Evolutionary conservation across 164 flowering plant species (phyloP).

Genomic region (Saururus chinensis): DNA sequence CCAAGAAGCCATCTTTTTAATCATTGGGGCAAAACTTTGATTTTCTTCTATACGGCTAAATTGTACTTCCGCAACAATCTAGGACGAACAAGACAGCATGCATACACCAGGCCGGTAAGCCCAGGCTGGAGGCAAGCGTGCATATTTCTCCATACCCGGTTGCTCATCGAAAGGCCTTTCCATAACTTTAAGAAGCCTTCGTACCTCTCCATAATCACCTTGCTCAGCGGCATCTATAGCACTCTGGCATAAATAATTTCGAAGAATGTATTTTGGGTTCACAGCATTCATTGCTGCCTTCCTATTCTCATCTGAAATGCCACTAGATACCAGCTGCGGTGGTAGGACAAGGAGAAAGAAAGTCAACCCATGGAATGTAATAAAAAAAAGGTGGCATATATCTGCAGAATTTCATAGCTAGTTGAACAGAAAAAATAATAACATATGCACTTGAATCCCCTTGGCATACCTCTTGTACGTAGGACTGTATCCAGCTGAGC

Average conservation of each 20-base stretch:
- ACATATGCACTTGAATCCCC: not conserved
- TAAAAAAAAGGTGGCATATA: not conserved
- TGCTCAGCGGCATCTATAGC: constrained; percentile 93
- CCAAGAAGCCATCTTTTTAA: no score
- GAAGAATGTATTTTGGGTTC: constrained; percentile 79
- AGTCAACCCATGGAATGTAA: not conserved
- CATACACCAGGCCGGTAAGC: constrained; percentile 99
- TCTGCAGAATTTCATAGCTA: not conserved
- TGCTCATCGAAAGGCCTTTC: constrained; percentile 88
- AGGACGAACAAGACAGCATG: constrained; percentile 98
- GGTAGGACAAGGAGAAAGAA: not conserved
- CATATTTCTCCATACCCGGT: constrained; percentile 96
- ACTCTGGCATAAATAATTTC: constrained; percentile 93
- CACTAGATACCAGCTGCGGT: constrained; percentile 50
- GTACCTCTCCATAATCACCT: constrained; percentile 81
- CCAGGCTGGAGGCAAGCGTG: constrained; percentile 99
- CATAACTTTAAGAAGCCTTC: constrained; percentile 68
- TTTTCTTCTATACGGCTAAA: no score
- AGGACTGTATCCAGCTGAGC: constrained; percentile 77
- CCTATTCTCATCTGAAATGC: constrained; percentile 68
- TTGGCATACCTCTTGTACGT: constrained; percentile 66
- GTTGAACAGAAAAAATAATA: not conserved
- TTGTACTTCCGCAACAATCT: no score
- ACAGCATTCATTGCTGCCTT: constrained; percentile 73
- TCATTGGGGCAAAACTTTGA: no score